phyloP scores from a whole-genome alignment of 768 basidiomycete genomes.

The Boletus reticulatus region DNA sequence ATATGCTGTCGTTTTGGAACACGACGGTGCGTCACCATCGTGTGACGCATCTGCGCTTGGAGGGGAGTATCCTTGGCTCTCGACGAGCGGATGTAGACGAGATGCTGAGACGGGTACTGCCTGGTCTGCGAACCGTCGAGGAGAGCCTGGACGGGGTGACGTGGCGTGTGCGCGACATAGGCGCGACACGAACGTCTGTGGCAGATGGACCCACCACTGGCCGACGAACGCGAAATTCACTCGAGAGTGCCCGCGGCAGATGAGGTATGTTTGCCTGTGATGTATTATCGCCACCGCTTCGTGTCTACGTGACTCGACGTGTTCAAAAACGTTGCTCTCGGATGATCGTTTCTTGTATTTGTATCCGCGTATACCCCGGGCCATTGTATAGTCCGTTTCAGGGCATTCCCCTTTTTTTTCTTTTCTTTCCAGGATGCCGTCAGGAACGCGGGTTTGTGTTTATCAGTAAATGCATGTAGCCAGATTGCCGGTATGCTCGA shows the following conservation, averaged over 20 bases:
- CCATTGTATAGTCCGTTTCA: too few species aligned
- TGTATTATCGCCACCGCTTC: background rate
- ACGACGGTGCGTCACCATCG: conserved; percentile 11
- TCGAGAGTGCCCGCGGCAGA: background rate
- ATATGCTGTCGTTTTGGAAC: conserved; percentile 9
- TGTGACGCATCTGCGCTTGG: conserved; percentile 16
- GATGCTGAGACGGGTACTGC: conserved; percentile 22
- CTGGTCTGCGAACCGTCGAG: conserved; percentile 20
- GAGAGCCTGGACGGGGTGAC: conserved; percentile 17
- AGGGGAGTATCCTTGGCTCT: conserved; percentile 12
- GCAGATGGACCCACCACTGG: background rate
- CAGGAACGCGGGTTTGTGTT: too few species aligned
- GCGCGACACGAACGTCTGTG: background rate
- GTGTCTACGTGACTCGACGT: too few species aligned
- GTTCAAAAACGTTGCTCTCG: background rate
- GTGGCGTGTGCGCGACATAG: conserved; percentile 13
- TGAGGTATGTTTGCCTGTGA: background rate
- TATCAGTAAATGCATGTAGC: too few species aligned
- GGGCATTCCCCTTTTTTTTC: too few species aligned
- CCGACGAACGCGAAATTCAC: conserved; percentile 17
- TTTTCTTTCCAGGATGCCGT: too few species aligned
- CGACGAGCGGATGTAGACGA: conserved; percentile 17
- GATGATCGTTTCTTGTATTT: background rate
- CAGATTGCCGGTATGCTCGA: too few species aligned
- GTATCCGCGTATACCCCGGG: background rate